Evolutionary conservation across 179 eudicot species (phyloP).

Genomic region (Corrigiola litoralis): DNA sequence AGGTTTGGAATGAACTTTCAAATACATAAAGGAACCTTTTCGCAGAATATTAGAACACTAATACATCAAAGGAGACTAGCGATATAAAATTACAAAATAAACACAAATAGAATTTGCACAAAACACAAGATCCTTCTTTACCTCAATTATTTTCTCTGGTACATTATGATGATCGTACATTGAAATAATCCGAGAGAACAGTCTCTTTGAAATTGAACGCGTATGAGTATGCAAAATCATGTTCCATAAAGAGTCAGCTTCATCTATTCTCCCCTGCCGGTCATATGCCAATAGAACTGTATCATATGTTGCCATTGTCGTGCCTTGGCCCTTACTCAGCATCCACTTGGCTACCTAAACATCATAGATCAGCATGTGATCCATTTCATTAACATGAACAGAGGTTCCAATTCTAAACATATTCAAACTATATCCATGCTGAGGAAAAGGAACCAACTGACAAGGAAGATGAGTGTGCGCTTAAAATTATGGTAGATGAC

Average conservation of each 20-base stretch:
- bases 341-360: slow-evolving; percentile 85
- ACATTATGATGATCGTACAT: slow-evolving; percentile 69
- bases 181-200: slow-evolving; percentile 81
- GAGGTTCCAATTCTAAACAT: neutral
- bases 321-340: slow-evolving; percentile 95
- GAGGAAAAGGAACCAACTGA: neutral
- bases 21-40: too few relatives aligned
- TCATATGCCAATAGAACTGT: slow-evolving; percentile 72
- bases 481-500: too few relatives aligned
- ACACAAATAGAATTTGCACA: neutral
- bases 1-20: too few relatives aligned
- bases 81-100: neutral
- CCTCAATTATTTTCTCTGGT: slow-evolving; percentile 69
- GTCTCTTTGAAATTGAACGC: slow-evolving; percentile 61
- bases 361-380: neutral
- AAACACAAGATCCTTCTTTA: slow-evolving; percentile 12
- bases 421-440: neutral
- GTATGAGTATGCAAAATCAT: slow-evolving; percentile 76
- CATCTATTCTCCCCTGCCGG: slow-evolving; percentile 62
- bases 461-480: neutral
- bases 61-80: neutral
- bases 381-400: neutral
- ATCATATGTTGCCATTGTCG: slow-evolving; percentile 85
- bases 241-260: slow-evolving; percentile 84
- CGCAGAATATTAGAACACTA: neutral